Base-by-base conservation (phyloP, 2,329 filamentous ascomycete species). In the Aspergillus novoparasiticus region DNA sequence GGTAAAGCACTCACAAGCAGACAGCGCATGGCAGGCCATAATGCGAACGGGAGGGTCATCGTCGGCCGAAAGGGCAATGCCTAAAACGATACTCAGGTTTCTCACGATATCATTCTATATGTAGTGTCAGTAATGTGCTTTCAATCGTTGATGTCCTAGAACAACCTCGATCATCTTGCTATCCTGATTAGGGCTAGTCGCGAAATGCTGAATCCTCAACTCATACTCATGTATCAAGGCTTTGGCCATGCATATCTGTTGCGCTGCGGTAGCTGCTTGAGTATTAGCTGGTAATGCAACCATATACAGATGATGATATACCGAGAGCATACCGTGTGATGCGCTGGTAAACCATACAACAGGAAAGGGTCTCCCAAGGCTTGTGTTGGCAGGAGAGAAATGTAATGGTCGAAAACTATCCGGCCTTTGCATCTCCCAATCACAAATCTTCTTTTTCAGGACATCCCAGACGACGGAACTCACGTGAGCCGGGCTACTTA, bases 181-280 rank as follows among this genome's bases (percentile, higher is more conserved):
- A 6, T 69, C 66, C 23, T 68, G 66, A 5, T 68, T 67, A 26
- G 63, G 43, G 39, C 62, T 57, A 6, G 57, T 28, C 8, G 43
- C 11, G 58, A 65, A 16, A 57, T 61, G 36, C 45, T 60, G 21
- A 54, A 56, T 60, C 66, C 68, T 39, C 59, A 74, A 56, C 67
- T 76, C 61, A 67, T 64, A 58, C 53, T 72, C 64, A 11, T 61
- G 62, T 50, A 77, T 68, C 34, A 77, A 34, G 2, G 69, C 70
- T 55, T 76, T 77, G 5, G 75, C 71, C 62, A 77, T 71, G 59
- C 72, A 77, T 4, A 77, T 64, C 57, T 77, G 72, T 57, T 77
- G 75, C 41, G 72, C 67, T 10, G 75, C 74, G 41, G 68, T 74
- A 34, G 74, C 74, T 76, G 60, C 64, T 64, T 21, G n/a, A 26